phyloP scores from a whole-genome alignment of 805 yeast species.

The Kodamaea lidongshanica region DNA sequence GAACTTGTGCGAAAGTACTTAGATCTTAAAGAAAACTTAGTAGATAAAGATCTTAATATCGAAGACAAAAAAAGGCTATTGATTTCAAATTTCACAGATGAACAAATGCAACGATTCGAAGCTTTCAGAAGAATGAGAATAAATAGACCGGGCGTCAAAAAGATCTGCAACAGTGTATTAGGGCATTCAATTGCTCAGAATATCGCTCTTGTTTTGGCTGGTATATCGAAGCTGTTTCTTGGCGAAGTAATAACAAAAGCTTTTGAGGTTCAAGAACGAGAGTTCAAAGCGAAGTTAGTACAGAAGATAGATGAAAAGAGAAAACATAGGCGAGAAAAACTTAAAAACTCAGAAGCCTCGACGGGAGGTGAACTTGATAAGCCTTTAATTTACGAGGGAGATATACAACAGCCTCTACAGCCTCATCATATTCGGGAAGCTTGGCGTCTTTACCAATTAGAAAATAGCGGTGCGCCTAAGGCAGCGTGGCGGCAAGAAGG shows the following conservation, averaged over 20 bases:
- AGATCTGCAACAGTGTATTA: slow-evolving; percentile 68
- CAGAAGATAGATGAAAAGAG: slow-evolving; percentile 37
- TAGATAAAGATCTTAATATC: slow-evolving; percentile 25
- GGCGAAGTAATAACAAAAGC: slow-evolving; percentile 87
- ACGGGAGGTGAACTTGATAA: slow-evolving; percentile 24
- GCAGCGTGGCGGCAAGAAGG: slow-evolving; percentile 68
- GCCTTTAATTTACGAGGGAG: slow-evolving; percentile 29
- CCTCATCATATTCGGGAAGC: slow-evolving; percentile 89
- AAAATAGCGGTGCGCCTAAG: slow-evolving; percentile 55
- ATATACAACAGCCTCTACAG: slow-evolving; percentile 52
- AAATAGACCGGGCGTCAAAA: slow-evolving; percentile 66
- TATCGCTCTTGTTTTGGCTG: slow-evolving; percentile 75
- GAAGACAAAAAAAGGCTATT: slow-evolving; percentile 59
- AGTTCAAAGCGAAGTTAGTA: slow-evolving; percentile 38
- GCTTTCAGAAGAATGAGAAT: slow-evolving; percentile 68
- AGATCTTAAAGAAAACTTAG: slow-evolving; percentile 27
- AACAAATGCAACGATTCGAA: slow-evolving; percentile 83
- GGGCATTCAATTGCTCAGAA: slow-evolving; percentile 78
- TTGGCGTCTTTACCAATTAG: slow-evolving; percentile 68
- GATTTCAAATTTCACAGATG: slow-evolving; percentile 67
- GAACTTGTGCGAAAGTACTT: slow-evolving; percentile 27
- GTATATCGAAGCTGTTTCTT: slow-evolving; percentile 81
- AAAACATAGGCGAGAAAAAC: slow-evolving; percentile 24
- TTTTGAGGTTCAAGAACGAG: slow-evolving; percentile 57
- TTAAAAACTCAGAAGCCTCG: slow-evolving; percentile 37